Evolutionary conservation across 129 eudicot species (phyloP), one percentile per base, ranked within the genome.

Genomic region (Apium graveolens): DNA sequence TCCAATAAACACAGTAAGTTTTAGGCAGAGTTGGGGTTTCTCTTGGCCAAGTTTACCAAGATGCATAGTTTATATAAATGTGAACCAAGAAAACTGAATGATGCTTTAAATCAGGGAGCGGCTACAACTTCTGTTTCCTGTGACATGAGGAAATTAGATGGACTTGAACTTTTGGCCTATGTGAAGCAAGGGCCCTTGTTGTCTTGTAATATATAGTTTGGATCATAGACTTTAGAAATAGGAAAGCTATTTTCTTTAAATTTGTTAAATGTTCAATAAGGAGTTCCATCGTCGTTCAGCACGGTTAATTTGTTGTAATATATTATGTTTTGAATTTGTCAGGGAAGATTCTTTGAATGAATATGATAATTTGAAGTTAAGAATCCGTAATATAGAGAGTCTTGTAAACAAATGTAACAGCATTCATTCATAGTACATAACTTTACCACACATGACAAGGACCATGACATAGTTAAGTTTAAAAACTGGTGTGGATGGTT

Each of bases 11-110:
- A 3, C 34, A 41, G 44, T 44, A 60, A 60, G 11, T 57, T 57
- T 1, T 57, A 21, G 65, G 31, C 31, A 42, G 46, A 41, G 75
- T 3, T 41, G 27, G 21, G 21, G 48, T 18, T 48, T 21, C 74
- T 5, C 48, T 39, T 2, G 48, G 31, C 41, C 21, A 20, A 38
- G 75, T 39, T 38, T 0, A 21, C 10, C 7, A n/a, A 35, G 29
- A 37, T 73, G 76, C 53, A 10, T 73, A 38, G 48, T 73, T 73
- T 73, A 73, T 73, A n/a, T 27, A 73, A 26, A 43, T 10, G 12
- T 34, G 37, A 70, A 35, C 74, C 74, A 34, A 34, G 74, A 37
- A 37, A 37, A 20, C 74, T 2, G 44, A 60, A 60, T 1, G 12
- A 60, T 60, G 74, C 44, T 20, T 20, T 17, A 24, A 72, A 72